phyloP scores from a whole-genome alignment of 2,329 filamentous ascomycete genomes.

The Hypoxylon sp. region DNA sequence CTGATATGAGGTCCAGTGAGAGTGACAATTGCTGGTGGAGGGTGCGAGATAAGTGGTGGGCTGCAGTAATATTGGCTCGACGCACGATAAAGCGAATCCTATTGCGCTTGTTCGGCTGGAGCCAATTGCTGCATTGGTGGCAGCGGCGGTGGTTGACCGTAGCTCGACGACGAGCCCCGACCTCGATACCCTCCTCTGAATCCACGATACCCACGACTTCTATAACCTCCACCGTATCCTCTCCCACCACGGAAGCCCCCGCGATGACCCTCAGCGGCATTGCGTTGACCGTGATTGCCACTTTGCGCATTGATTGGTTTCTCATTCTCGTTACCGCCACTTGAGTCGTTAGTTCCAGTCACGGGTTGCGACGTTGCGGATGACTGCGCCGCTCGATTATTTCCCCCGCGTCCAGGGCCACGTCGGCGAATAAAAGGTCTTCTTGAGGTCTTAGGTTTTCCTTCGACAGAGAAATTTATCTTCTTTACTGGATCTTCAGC shows the following conservation, averaged over 20 bases:
- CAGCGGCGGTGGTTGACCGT: constrained; percentile 31
- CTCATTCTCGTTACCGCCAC: constrained; percentile 19
- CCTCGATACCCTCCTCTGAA: constrained; percentile 43
- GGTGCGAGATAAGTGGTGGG: background rate
- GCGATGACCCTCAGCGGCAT: constrained; percentile 34
- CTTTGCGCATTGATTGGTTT: constrained; percentile 14
- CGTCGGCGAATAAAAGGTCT: constrained; percentile 54
- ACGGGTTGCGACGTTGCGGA: constrained; percentile 13
- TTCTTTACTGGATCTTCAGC: constrained; percentile 75
- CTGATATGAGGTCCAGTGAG: background rate
- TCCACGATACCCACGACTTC: constrained; percentile 46
- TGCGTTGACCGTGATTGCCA: constrained; percentile 12
- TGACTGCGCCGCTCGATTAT: constrained; percentile 23
- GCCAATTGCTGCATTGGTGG: constrained; percentile 32
- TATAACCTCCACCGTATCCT: constrained; percentile 45
- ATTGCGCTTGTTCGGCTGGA: constrained; percentile 41
- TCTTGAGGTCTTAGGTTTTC: constrained; percentile 60
- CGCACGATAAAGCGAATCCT: constrained; percentile 30
- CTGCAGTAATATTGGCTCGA: constrained; percentile 9
- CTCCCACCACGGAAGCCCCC: constrained; percentile 49
- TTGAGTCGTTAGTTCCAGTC: background rate
- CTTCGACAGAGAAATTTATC: constrained; percentile 74
- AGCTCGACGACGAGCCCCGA: constrained; percentile 41
- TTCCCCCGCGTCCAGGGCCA: constrained; percentile 49
- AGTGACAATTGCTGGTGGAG: background rate